Base-by-base conservation (phyloP, 768 basidiomycete genomes). In the Termitomyces sp. region DNA sequence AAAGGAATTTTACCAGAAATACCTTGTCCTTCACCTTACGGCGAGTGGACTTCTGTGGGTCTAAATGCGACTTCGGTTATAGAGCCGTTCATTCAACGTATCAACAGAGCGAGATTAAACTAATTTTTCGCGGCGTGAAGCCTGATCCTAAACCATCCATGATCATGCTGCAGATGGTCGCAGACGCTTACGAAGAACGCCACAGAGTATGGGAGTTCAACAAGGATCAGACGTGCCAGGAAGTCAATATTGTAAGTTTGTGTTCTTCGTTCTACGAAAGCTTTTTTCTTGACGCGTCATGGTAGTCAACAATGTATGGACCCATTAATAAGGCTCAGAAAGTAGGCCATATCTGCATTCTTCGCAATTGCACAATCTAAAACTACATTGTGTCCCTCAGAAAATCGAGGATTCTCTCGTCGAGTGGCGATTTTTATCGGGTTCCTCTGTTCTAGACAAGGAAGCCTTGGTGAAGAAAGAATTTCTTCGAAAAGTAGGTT, bases 121-220 rank as follows among this genome's bases (percentile, higher is more conserved):
- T 36, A 1, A 43, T 35, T 1, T 57, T 57, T 20, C 42, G 48
- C 9, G 52, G 40, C 32, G 56, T 18, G 16, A n/a, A 57, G 26
- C 18, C 13, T 24, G 53, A 61, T 51, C 63, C 63, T 35, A 16
- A 46, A 32, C 48, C 63, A 6, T 47, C 57, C 6, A 24, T 65
- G 48, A 47, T 59, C 51, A 47, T 63, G 36, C 14, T 62, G 40
- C 64, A 65, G 44, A 63, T 65, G 63, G 40, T 65, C 32, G 64
- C 63, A 6, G 63, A 65, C 47, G 49, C 60, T 7, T 65, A 65
- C 26, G 54, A 58, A 18, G 64, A 65, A 30, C 53, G 60, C 6
- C 59, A 61, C 28, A 9, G 20, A 26, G 52, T 64, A 2, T 65
- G 63, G 64, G 55, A 56, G 6, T 38, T 28, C 10, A 56, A 65